These are phyloP conservation scores for Lotmaria passim DNA, from an alignment of 208 protist genomes.

Conservation along the genomic window DNA sequence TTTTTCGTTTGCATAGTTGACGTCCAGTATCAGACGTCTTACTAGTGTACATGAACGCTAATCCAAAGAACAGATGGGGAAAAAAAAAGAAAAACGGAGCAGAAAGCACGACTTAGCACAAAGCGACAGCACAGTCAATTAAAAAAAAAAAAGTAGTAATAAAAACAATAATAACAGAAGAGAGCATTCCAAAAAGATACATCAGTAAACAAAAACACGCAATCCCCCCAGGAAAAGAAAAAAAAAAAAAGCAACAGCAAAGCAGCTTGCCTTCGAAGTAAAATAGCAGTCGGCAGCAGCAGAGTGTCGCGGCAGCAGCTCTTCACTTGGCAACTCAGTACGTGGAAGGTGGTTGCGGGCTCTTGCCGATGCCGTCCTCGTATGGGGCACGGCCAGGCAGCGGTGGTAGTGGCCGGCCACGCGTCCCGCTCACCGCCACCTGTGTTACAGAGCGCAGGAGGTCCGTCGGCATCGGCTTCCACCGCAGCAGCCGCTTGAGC, in stretches of 20 bases:
- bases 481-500: constrained; percentile 74
- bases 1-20: background rate
- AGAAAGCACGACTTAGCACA: background rate
- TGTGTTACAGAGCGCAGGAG: constrained; percentile 41
- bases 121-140: background rate
- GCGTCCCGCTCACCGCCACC: constrained; percentile 32
- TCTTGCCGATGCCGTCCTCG: background rate
- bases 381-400: constrained; percentile 16
- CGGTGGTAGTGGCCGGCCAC: constrained; percentile 52
- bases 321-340: too few relatives aligned
- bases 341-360: background rate
- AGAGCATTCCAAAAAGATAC: constrained; percentile 19
- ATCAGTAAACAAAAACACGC: background rate
- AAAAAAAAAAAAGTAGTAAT: constrained; percentile 7
- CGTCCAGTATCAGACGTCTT: too few relatives aligned
- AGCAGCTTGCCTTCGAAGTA: too few relatives aligned
- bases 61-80: background rate
- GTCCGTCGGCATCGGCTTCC: constrained; percentile 76
- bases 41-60: constrained; percentile 5
- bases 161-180: constrained; percentile 11
- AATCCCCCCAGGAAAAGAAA: background rate
- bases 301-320: too few relatives aligned
- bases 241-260: constrained; percentile 11
- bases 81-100: constrained; percentile 5
- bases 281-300: too few relatives aligned